Evolutionary conservation across 2,329 filamentous ascomycete species (phyloP).

Genomic region (Neofusicoccum cordaticola): DNA sequence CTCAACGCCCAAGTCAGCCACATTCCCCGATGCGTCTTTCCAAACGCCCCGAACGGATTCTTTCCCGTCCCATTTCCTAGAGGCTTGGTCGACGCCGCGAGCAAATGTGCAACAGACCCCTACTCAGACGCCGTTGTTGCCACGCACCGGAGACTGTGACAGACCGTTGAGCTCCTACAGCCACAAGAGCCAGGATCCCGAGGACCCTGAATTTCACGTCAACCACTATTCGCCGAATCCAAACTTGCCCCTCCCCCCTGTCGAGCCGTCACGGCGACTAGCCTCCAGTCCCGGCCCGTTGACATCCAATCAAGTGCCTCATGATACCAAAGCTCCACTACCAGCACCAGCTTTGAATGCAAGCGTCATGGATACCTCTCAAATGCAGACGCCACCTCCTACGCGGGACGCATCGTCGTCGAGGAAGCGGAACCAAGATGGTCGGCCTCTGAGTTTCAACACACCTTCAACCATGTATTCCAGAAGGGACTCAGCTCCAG

Average conservation of each 20-base stretch:
- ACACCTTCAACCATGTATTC: conserved; percentile 12
- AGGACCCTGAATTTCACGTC: conserved; percentile 55
- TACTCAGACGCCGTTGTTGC: conserved; percentile 40
- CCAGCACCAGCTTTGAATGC: neutral
- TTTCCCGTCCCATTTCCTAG: conserved; percentile 46
- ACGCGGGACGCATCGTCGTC: conserved; percentile 55
- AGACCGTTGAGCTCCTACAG: conserved; percentile 35
- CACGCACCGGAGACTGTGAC: conserved; percentile 35
- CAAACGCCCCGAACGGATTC: conserved; percentile 46
- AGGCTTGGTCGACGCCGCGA: conserved; percentile 49
- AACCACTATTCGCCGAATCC: conserved; percentile 58
- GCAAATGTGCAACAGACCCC: conserved; percentile 41
- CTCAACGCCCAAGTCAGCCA: conserved; percentile 46
- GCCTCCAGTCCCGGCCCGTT: conserved; percentile 56
- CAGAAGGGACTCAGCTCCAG: conserved; percentile 7
- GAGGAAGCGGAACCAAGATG: conserved; percentile 39
- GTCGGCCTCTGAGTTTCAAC: neutral
- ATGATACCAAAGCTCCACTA: neutral
- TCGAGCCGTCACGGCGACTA: conserved; percentile 58
- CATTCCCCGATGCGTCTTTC: conserved; percentile 39
- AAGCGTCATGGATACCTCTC: conserved; percentile 38
- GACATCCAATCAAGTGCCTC: neutral
- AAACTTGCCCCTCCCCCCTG: conserved; percentile 56
- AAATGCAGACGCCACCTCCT: conserved; percentile 62
- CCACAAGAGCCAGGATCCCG: conserved; percentile 33